Evolutionary conservation across 306 rosid species (phyloP).

Genomic region (Citrullus amarus): DNA sequence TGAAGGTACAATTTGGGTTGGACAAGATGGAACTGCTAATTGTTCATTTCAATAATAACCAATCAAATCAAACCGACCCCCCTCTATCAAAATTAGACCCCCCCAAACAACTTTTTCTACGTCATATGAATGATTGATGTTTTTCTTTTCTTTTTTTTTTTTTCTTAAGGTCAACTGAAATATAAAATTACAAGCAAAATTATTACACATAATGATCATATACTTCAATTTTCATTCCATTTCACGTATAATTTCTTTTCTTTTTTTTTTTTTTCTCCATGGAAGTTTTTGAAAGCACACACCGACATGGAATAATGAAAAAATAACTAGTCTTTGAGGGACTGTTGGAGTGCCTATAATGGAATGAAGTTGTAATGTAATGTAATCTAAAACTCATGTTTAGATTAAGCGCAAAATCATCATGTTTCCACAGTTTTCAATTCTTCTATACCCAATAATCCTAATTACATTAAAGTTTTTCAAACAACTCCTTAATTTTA

Average conservation of each 20-base stretch:
- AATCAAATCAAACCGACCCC: constrained; percentile 11
- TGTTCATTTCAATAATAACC: constrained; percentile 7
- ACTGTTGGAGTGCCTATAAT: too few species aligned
- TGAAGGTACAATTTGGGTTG: neutral
- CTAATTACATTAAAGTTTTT: too few species aligned
- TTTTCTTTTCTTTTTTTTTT: neutral
- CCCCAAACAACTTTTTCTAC: neutral
- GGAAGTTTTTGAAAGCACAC: neutral
- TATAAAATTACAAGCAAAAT: neutral
- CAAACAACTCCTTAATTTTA: neutral
- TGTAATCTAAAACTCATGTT: too few species aligned
- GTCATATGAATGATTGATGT: constrained; percentile 7
- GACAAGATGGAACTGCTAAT: constrained; percentile 13
- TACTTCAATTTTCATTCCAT: too few species aligned
- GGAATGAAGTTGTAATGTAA: too few species aligned
- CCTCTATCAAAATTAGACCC: neutral
- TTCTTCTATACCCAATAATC: too few species aligned
- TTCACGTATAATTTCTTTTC: too few species aligned
- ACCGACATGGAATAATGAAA: neutral
- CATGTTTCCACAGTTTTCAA: too few species aligned
- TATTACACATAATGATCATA: neutral
- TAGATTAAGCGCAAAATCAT: too few species aligned
- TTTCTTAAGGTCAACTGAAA: neutral
- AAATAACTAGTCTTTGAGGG: neutral
- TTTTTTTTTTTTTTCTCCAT: too few species aligned